These are phyloP conservation scores for Aspergillus pseudoglaucus DNA, from an alignment of 2,329 filamentous ascomycete genomes.

Conservation along the genomic window DNA sequence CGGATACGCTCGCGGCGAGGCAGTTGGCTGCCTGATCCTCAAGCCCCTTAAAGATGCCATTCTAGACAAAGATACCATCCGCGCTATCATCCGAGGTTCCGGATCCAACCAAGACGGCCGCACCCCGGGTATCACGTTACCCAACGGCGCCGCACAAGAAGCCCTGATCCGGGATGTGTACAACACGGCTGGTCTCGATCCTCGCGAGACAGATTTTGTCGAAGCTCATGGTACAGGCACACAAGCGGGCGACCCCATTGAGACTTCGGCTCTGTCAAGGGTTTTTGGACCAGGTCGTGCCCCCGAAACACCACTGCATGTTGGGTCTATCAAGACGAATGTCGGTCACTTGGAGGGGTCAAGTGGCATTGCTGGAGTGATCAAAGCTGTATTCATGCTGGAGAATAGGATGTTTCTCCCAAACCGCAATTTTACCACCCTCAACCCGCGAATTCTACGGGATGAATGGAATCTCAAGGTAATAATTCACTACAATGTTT, in stretches of 20 bases:
- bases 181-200: conserved; percentile 17
- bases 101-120: conserved; percentile 42
- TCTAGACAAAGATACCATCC: conserved; percentile 36
- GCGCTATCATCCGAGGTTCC: conserved; percentile 37
- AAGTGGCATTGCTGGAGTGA: conserved; percentile 15
- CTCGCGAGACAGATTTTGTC: conserved; percentile 18
- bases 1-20: conserved; percentile 46
- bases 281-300: conserved; percentile 17
- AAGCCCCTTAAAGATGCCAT: conserved; percentile 40
- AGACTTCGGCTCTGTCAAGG: conserved; percentile 21
- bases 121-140: conserved; percentile 41
- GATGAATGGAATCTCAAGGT: conserved; percentile 28
- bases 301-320: conserved; percentile 13
- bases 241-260: conserved; percentile 27
- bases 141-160: conserved; percentile 31
- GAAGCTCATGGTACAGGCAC: conserved; percentile 31
- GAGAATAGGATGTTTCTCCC: conserved; percentile 41
- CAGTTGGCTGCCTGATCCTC: conserved; percentile 34
- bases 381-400: conserved; percentile 40
- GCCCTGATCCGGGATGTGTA: conserved; percentile 29
- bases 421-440: conserved; percentile 36
- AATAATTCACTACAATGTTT: background rate
- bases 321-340: conserved; percentile 17
- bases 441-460: conserved; percentile 31
- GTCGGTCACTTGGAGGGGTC: conserved; percentile 21